These are phyloP conservation scores for Scytalidium lignicola DNA, from an alignment of 2,329 filamentous ascomycete genomes.

Conservation along the genomic window DNA sequence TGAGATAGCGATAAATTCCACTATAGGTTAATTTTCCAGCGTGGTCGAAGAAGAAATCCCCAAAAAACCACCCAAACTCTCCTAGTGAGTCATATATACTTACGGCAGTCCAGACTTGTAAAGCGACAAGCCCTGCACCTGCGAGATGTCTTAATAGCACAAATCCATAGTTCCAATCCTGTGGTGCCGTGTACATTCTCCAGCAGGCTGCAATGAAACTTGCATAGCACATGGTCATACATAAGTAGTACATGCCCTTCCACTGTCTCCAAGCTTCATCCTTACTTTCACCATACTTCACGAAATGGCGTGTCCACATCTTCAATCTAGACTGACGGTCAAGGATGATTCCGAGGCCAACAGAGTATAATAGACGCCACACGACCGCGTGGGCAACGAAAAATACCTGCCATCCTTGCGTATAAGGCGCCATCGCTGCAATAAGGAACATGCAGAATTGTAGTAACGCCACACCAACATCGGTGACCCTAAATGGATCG, in stretches of 20 bases:
- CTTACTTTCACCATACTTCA: slow-evolving; percentile 89
- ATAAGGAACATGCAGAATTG: slow-evolving; percentile 70
- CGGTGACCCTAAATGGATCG: slow-evolving; percentile 82
- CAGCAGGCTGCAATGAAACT: slow-evolving; percentile 88
- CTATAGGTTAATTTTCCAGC: slow-evolving; percentile 87
- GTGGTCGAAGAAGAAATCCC: slow-evolving; percentile 96
- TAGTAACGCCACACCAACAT: slow-evolving; percentile 74
- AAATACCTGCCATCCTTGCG: slow-evolving; percentile 65
- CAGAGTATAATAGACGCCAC: slow-evolving; percentile 89
- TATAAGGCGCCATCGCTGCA: slow-evolving; percentile 72
- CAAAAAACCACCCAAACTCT: slow-evolving; percentile 98
- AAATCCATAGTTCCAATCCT: slow-evolving; percentile 82
- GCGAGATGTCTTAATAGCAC: slow-evolving; percentile 82
- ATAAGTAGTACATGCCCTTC: slow-evolving; percentile 93
- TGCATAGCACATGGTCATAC: slow-evolving; percentile 82
- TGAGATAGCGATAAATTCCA: slow-evolving; percentile 96
- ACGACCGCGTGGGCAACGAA: slow-evolving; percentile 75
- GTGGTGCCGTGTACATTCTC: slow-evolving; percentile 91
- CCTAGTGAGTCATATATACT: slow-evolving; percentile 95
- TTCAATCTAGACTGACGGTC: slow-evolving; percentile 84
- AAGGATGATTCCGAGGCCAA: slow-evolving; percentile 82
- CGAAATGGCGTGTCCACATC: slow-evolving; percentile 93
- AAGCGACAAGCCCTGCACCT: slow-evolving; percentile 70
- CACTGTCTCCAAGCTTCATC: slow-evolving; percentile 96
- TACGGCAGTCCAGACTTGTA: slow-evolving; percentile 88